Evolutionary conservation across 768 basidiomycete species (phyloP), one percentile per base, ranked within the genome.

Genomic region (Boletales sp.): DNA sequence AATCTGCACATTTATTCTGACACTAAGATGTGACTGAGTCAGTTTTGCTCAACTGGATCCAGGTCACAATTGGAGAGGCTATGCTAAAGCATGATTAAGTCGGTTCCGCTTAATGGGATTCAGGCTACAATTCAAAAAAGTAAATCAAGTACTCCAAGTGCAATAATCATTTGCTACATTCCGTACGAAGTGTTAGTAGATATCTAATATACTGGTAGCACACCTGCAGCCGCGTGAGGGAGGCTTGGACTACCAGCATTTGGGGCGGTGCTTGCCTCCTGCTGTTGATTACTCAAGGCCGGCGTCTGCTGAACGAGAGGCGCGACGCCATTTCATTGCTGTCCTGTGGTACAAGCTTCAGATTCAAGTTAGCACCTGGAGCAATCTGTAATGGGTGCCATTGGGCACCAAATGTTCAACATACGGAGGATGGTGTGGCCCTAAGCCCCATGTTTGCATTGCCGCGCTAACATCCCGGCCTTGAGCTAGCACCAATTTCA

Each of bases 401-500:
- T 56, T 62, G 5, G 57, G 52, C 17, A 68, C 57, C 27, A 60
- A 40, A 27, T 71, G 68, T 45, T 66, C 68, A 43, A 64, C 51
- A 29, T 62, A 69, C 12, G 63, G 53, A 2, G 69, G 10, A 75
- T 72, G 60, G 75, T 70, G 51, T 69, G 66, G 49, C 63, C 65
- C 43, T 66, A 57, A 45, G 64, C 45, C 37, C 64, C 57, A 43
- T 74, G n/a, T n/a, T n/a, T n/a, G 74, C 46, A 71, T 59, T 37
- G 65, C 56, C 40, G 45, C 43, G 47, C 70, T 69, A 34, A 74
- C 56, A 39, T 76, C 78, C 51, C 70, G 72, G 15, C 63, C 67
- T 46, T 66, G 69, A 32, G 76, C 77, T 50, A 83, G 78, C 4
- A 77, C 80, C 9, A 77, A 67, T 66, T 84, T 84, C 37, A 85